These are phyloP conservation scores for Stentor roeselii DNA, from an alignment of 73 alveolate genomes.

Conservation along the genomic window DNA sequence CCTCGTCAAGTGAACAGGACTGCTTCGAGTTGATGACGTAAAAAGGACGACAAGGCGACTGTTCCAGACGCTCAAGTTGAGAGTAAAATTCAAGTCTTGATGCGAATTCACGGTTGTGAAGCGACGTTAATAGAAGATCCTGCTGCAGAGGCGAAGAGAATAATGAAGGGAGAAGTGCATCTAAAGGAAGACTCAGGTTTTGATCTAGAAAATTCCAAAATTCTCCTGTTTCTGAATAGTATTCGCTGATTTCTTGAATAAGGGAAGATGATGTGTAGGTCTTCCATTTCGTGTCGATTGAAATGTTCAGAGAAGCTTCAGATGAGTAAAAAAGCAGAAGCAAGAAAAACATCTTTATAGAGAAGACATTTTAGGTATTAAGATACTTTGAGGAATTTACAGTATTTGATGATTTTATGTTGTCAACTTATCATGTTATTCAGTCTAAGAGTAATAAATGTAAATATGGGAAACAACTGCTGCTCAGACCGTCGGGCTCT, in stretches of 20 bases:
- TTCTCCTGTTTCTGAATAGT: background rate
- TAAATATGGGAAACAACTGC: background rate
- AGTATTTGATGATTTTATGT: no score
- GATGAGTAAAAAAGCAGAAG: background rate
- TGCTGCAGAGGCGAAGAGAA: background rate
- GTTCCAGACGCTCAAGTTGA: background rate
- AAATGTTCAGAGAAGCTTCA: background rate
- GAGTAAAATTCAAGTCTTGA: conserved; percentile 18
- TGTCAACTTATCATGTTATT: no score
- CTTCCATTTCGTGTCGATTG: background rate
- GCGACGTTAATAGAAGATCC: background rate
- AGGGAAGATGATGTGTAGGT: background rate
- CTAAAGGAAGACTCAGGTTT: background rate
- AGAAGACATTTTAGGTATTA: no score
- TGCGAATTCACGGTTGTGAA: background rate
- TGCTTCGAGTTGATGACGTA: background rate
- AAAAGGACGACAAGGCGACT: background rate
- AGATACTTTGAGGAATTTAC: no score
- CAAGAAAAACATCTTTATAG: background rate
- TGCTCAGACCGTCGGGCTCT: background rate
- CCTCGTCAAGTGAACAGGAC: background rate
- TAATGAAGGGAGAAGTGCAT: background rate
- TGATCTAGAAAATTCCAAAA: conserved; percentile 10
- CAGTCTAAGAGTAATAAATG: no score
- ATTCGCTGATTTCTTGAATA: conserved; percentile 21